Evolutionary conservation across 139 green algal genomes (phyloP), one percentile per base, ranked within the genome.

Genomic region (Limnomonas spitsbergensis): DNA sequence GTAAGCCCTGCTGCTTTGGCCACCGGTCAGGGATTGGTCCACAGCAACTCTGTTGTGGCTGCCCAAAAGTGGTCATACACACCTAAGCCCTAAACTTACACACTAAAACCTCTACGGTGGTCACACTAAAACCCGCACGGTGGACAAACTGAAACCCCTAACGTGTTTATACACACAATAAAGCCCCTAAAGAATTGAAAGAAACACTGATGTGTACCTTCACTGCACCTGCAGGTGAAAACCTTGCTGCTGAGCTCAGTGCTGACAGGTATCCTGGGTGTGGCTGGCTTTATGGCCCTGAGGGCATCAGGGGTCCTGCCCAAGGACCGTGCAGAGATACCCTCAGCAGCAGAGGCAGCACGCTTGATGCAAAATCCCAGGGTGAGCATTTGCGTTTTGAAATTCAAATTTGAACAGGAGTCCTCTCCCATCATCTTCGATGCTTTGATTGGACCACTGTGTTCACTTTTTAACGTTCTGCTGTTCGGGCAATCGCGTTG

Each of bases 221-320:
- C 6, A 20, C n/a, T 71, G n/a, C n/a, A 24, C 61, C 36, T 34
- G 1, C 78, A 82, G 78, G 78, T 71, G 0, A 70, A 71, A 1
- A 38, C 78, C 2, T 61, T 82, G 0, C 40, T 71, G 29, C 69
- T 78, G 0, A 82, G 69, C 38, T 78, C 78, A 0, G 0, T 82
- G 4, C 32, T 82, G 2, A 82, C 78, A 0, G 78, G 69, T 26
- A 27, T 71, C 0, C 7, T 82, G 0, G 78, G 78, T 0, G 53
- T 78, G 31, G 78, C 38, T 0, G 78, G 78, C 0, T 82, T 82
- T 38, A 78, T 78, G 69, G 31, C 71, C 0, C 31, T 82, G 3
- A 78, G 71, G 14, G 70, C 76, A 29, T 38, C 73, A 2, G 78
- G 78, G 6, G 76, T 82, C 38, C 77, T 82, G 14, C 31, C 20